Percentiles rank a stretch among this genome's conserved stretches.
Conservation (phyloP, 1,284 basidiomycete species). For the Mycena citricolor region DNA sequence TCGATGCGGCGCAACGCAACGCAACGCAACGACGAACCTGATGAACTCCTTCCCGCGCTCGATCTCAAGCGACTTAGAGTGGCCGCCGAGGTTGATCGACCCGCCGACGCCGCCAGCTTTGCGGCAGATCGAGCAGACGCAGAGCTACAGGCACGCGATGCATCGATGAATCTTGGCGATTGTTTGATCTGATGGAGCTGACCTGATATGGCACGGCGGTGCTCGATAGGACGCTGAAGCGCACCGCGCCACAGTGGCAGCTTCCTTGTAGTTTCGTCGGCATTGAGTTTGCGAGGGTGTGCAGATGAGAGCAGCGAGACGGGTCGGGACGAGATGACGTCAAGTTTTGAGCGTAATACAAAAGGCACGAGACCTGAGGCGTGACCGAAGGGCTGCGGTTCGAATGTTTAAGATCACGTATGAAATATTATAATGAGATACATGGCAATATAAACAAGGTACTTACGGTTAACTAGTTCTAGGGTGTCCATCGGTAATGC, state of each 20-base stretch:
- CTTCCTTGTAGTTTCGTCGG: conserved; percentile 55
- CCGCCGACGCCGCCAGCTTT: conserved; percentile 62
- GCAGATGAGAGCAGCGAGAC: conserved; percentile 2
- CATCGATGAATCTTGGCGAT: neutral
- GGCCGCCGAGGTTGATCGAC: conserved; percentile 57
- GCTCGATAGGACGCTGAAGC: conserved; percentile 52
- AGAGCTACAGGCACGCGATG: conserved; percentile 37
- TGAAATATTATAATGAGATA: no score
- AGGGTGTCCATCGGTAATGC: no score
- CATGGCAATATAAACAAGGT: no score
- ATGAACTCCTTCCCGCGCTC: conserved; percentile 50
- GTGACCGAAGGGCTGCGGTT: no score
- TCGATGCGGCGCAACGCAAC: neutral
- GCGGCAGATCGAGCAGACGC: conserved; percentile 62
- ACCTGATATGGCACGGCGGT: conserved; percentile 62
- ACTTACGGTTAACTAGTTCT: no score
- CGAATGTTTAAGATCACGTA: no score
- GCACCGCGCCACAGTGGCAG: conserved; percentile 60
- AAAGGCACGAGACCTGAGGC: no score
- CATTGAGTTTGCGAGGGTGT: no score
- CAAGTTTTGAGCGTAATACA: neutral
- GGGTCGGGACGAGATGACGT: neutral
- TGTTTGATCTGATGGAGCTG: conserved; percentile 11
- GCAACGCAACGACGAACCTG: conserved; percentile 34
- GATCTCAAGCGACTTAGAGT: conserved; percentile 46